Percentiles rank a stretch among this genome's conserved stretches.
Conservation (phyloP, 2,329 filamentous ascomycete genomes). For the Stenocarpella maydis region DNA sequence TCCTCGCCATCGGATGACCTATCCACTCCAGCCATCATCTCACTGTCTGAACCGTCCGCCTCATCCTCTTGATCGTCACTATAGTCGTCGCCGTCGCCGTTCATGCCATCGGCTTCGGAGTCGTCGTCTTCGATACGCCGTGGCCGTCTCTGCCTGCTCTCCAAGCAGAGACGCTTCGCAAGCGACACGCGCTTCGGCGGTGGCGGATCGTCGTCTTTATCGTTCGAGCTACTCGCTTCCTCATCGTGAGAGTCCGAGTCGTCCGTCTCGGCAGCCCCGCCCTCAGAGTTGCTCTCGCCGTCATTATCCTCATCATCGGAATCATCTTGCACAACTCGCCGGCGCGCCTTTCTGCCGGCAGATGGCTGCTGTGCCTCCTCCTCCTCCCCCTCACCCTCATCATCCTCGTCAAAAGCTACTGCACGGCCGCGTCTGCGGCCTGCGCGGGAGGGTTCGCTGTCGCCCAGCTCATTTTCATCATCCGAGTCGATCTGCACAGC, state of each 20-base stretch:
- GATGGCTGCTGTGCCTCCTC: background rate
- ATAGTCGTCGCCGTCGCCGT: background rate
- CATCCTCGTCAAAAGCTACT: background rate
- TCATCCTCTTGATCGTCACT: slow-evolving; percentile 22
- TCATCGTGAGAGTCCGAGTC: background rate
- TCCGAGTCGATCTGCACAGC: background rate
- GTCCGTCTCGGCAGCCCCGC: background rate
- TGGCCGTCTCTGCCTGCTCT: slow-evolving; percentile 13
- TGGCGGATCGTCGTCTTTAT: slow-evolving; percentile 21
- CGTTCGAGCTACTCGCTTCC: background rate
- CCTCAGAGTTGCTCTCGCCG: slow-evolving; percentile 4
- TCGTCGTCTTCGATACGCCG: background rate
- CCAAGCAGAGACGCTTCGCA: slow-evolving; percentile 27
- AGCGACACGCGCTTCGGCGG: slow-evolving; percentile 31
- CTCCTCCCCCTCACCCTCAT: slow-evolving; percentile 28
- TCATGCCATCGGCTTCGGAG: slow-evolving; percentile 21
- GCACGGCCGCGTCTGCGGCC: background rate
- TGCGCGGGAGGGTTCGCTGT: background rate
- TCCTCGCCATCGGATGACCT: slow-evolving; percentile 2
- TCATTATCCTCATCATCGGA: slow-evolving; percentile 22
- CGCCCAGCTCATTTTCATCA: slow-evolving; percentile 2
- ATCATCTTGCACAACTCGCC: background rate
- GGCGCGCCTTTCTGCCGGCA: background rate
- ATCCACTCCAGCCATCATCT: slow-evolving; percentile 3
- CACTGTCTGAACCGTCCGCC: background rate